phyloP scores from a whole-genome alignment of 805 yeast species.

The Clavispora vitiphila region DNA sequence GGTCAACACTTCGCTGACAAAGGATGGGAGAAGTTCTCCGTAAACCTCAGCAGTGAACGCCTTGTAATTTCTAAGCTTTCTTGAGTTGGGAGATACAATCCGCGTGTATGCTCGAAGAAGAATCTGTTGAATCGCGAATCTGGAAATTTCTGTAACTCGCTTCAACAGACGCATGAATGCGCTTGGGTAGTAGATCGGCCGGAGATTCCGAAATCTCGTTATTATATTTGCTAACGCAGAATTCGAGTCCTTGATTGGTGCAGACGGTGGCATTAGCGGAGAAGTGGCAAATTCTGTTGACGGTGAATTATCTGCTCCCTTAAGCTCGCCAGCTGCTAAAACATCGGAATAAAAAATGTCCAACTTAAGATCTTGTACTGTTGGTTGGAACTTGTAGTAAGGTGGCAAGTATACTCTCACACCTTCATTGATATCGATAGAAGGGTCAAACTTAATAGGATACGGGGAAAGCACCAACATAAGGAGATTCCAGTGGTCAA shows the following conservation, averaged over 20 bases:
- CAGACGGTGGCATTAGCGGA: background rate
- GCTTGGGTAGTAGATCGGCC: constrained; percentile 14
- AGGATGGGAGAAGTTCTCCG: constrained; percentile 82
- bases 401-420: constrained; percentile 11
- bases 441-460: constrained; percentile 12
- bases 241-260: background rate
- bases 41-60: constrained; percentile 89
- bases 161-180: constrained; percentile 15
- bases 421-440: constrained; percentile 14
- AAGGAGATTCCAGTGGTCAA: constrained; percentile 39
- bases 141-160: constrained; percentile 7
- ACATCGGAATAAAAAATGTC: constrained; percentile 13
- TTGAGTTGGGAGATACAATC: constrained; percentile 70
- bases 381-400: constrained; percentile 4
- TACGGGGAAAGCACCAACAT: constrained; percentile 36
- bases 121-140: constrained; percentile 49
- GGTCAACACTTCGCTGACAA: constrained; percentile 55
- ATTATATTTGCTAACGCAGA: background rate
- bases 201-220: constrained; percentile 13
- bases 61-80: constrained; percentile 60
- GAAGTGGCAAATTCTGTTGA: background rate
- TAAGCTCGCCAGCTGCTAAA: constrained; percentile 12
- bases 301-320: background rate
- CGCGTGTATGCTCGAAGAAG: constrained; percentile 70
- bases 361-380: constrained; percentile 11